phyloP scores from a whole-genome alignment of 306 rosid species.

The Sindora glabra region DNA sequence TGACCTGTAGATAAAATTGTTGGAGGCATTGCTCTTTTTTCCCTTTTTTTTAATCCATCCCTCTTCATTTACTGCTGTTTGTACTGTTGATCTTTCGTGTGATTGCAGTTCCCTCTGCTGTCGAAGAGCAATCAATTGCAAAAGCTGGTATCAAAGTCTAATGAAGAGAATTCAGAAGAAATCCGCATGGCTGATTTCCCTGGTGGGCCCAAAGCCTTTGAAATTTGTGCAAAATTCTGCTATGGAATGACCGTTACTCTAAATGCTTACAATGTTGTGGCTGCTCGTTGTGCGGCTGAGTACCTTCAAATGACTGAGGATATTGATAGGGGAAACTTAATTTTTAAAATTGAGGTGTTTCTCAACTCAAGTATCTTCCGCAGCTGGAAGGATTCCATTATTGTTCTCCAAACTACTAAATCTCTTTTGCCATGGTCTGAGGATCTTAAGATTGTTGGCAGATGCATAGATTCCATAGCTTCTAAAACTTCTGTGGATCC shows the following conservation, averaged over 20 bases:
- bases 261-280: slow-evolving; percentile 95
- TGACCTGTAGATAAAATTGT: too few relatives aligned
- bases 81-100: slow-evolving; percentile 19
- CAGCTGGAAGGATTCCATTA: slow-evolving; percentile 96
- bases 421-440: slow-evolving; percentile 92
- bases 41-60: too few relatives aligned
- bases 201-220: slow-evolving; percentile 90
- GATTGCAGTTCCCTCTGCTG: slow-evolving; percentile 74
- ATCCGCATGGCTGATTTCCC: slow-evolving; percentile 66
- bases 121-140: slow-evolving; percentile 82
- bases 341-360: slow-evolving; percentile 89
- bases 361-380: slow-evolving; percentile 86
- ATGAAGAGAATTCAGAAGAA: slow-evolving; percentile 63
- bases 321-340: slow-evolving; percentile 72
- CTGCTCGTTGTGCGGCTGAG: slow-evolving; percentile 93
- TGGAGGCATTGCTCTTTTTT: too few relatives aligned
- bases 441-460: slow-evolving; percentile 77
- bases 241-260: slow-evolving; percentile 96
- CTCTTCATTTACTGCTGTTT: too few relatives aligned
- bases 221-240: slow-evolving; percentile 90
- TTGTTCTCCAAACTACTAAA: slow-evolving; percentile 84
- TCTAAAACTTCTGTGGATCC: slow-evolving; percentile 90
- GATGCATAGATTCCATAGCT: slow-evolving; percentile 95
- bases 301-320: slow-evolving; percentile 90
- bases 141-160: slow-evolving; percentile 47